Evolutionary conservation across 208 protist species (phyloP).

Genomic region (Acanthamoeba polyphaga): DNA sequence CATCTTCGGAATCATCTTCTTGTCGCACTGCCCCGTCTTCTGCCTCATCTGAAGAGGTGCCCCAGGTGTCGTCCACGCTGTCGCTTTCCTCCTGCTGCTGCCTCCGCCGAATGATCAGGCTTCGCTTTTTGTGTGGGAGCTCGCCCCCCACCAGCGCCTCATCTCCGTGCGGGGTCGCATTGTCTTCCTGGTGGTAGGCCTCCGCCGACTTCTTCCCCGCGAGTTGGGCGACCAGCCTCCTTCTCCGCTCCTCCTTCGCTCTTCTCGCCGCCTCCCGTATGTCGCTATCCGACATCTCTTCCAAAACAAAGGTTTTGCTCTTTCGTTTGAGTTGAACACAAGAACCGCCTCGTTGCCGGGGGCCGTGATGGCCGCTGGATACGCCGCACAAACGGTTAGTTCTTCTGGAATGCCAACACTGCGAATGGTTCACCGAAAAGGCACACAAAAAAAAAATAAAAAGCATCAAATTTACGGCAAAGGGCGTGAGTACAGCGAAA

Average conservation of each 20-base stretch:
- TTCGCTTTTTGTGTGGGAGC: neutral
- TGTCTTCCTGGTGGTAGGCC: neutral
- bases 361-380: too few species aligned
- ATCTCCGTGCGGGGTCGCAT: too few species aligned
- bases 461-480: too few species aligned
- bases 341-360: neutral
- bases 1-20: neutral
- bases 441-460: too few species aligned
- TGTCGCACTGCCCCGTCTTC: neutral
- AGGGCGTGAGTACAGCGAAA: too few species aligned
- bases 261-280: neutral
- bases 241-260: neutral
- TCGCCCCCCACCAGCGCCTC: neutral
- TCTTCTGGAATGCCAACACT: too few species aligned
- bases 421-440: too few species aligned
- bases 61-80: conserved; percentile 20
- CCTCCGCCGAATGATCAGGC: conserved; percentile 11
- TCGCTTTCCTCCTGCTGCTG: neutral
- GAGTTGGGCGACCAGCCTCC: neutral
- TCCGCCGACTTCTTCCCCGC: neutral
- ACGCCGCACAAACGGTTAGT: too few species aligned
- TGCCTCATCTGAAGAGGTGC: neutral
- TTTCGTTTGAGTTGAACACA: too few species aligned
- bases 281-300: conserved; percentile 13
- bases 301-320: too few species aligned